phyloP scores from a whole-genome alignment of 2,329 filamentous ascomycete genomes.

The Onygena corvina region DNA sequence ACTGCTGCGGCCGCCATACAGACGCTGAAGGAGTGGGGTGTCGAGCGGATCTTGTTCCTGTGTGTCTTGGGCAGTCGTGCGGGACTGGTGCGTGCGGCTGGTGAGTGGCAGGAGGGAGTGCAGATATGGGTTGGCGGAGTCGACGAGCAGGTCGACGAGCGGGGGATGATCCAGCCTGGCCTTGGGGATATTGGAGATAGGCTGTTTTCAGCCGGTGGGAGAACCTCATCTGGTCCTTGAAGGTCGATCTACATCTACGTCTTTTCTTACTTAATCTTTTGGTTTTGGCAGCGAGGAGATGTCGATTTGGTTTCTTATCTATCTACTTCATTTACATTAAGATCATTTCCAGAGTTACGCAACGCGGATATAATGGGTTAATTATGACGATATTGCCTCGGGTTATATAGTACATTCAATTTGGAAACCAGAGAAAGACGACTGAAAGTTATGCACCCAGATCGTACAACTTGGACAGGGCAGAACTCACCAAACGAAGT shows the following conservation, averaged over 20 bases:
- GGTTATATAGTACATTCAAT: constrained; percentile 8
- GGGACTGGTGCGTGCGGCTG: constrained; percentile 60
- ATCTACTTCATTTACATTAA: neutral
- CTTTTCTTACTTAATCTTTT: neutral
- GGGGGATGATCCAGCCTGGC: constrained; percentile 82
- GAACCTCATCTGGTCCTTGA: constrained; percentile 27
- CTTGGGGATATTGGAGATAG: constrained; percentile 84
- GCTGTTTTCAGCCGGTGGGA: constrained; percentile 78
- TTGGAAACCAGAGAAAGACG: constrained; percentile 4
- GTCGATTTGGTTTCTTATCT: neutral
- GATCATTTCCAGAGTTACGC: neutral
- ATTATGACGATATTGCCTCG: constrained; percentile 5
- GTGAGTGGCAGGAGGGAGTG: constrained; percentile 54
- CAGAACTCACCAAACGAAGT: neutral
- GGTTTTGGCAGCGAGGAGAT: neutral
- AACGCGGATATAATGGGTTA: neutral
- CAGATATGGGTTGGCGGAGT: constrained; percentile 69
- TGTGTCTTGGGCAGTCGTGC: constrained; percentile 59
- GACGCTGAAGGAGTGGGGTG: constrained; percentile 81
- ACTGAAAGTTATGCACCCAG: neutral
- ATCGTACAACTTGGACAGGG: neutral
- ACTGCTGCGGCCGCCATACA: constrained; percentile 84
- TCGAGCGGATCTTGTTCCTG: constrained; percentile 65
- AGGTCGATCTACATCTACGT: neutral
- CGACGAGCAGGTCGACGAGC: constrained; percentile 58